phyloP scores from a whole-genome alignment of 345 rosid species.

The Lumnitzera littorea region DNA sequence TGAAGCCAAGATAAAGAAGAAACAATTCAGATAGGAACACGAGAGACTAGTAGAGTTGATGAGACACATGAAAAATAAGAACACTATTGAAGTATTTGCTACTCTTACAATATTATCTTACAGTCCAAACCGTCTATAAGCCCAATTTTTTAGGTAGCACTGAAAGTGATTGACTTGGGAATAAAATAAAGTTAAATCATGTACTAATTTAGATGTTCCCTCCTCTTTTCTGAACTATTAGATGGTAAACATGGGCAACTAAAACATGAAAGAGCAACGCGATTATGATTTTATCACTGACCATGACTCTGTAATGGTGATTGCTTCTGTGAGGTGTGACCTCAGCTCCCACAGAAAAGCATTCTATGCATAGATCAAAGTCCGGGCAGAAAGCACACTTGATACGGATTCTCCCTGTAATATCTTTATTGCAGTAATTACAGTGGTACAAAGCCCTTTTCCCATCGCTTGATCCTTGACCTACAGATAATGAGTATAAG shows the following conservation, averaged over 20 bases:
- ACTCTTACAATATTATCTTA: too few species aligned
- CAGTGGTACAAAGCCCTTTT: conserved; percentile 87
- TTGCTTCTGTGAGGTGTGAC: conserved; percentile 78
- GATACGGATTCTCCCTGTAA: conserved; percentile 82
- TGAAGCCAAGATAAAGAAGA: not conserved
- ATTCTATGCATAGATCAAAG: conserved; percentile 93
- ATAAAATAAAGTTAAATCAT: too few species aligned
- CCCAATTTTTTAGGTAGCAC: too few species aligned
- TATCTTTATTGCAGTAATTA: conserved; percentile 94
- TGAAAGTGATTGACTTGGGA: too few species aligned
- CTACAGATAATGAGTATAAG: conserved; percentile 28
- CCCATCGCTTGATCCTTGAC: conserved; percentile 74
- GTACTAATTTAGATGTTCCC: not conserved
- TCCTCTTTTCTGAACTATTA: not conserved
- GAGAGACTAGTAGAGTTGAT: not conserved
- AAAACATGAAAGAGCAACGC: conserved; percentile 5
- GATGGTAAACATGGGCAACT: not conserved
- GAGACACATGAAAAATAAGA: not conserved
- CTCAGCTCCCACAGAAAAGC: conserved; percentile 95
- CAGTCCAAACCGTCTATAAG: too few species aligned
- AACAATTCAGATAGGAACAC: not conserved
- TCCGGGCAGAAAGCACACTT: conserved; percentile 94
- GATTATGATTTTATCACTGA: conserved; percentile 23
- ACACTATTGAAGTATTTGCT: too few species aligned
- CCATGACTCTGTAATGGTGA: conserved; percentile 95